phyloP scores from a whole-genome alignment of 495 filamentous ascomycete genomes.

The Durotheca rogersii region DNA sequence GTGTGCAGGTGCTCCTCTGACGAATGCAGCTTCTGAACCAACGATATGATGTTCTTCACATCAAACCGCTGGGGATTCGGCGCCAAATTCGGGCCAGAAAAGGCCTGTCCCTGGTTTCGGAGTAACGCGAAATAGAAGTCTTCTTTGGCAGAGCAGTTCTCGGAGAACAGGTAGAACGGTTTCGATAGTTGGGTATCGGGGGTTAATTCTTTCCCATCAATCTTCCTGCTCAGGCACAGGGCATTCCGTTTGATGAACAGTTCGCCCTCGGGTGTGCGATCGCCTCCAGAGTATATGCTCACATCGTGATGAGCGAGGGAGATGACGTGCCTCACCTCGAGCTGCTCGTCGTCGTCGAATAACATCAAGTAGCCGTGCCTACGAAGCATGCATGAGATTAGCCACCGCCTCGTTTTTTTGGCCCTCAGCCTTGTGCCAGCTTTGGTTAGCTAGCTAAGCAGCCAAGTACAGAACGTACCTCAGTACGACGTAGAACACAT shows the following conservation, averaged over 20 bases:
- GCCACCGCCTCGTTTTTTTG: not conserved
- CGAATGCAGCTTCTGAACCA: slow-evolving; percentile 87
- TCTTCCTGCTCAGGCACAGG: slow-evolving; percentile 74
- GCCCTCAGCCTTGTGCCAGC: slow-evolving; percentile 1
- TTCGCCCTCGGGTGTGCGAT: slow-evolving; percentile 83
- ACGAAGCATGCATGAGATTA: slow-evolving; percentile 19
- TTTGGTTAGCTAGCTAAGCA: slow-evolving; percentile 17
- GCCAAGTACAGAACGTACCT: too few species aligned
- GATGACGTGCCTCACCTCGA: slow-evolving; percentile 93
- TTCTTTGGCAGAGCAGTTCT: slow-evolving; percentile 92
- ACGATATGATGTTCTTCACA: slow-evolving; percentile 75
- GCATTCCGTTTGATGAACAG: slow-evolving; percentile 95
- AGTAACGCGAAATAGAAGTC: slow-evolving; percentile 96
- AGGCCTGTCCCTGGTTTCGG: slow-evolving; percentile 72
- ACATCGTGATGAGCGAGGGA: slow-evolving; percentile 85
- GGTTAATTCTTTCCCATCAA: slow-evolving; percentile 56
- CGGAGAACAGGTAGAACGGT: slow-evolving; percentile 91
- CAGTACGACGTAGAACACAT: slow-evolving; percentile 92
- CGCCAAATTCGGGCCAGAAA: slow-evolving; percentile 55
- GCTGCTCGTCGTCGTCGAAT: slow-evolving; percentile 85
- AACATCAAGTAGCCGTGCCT: slow-evolving; percentile 97
- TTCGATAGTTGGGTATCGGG: slow-evolving; percentile 59
- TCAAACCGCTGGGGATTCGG: slow-evolving; percentile 79
- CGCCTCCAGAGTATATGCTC: slow-evolving; percentile 80
- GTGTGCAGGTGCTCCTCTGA: slow-evolving; percentile 91